These are phyloP conservation scores for Serendipita sp. DNA, from an alignment of 768 basidiomycete genomes.

Conservation along the genomic window DNA sequence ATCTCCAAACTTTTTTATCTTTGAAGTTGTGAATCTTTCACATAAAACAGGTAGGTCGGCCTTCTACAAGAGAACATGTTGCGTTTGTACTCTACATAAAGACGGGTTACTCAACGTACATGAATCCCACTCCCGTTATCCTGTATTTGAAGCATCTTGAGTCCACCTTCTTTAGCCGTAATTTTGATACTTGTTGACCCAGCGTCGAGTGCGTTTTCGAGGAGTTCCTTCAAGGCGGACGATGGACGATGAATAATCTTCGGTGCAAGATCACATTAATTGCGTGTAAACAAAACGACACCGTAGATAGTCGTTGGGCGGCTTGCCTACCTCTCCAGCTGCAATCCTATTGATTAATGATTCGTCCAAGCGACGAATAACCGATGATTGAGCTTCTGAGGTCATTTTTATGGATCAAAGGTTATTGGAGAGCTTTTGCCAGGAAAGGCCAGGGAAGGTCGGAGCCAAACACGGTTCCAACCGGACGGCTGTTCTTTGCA, in stretches of 20 bases:
- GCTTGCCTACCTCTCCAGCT: slow-evolving; percentile 30
- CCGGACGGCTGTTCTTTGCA: no score
- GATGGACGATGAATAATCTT: slow-evolving; percentile 81
- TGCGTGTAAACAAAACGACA: neutral
- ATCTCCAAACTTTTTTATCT: slow-evolving; percentile 74
- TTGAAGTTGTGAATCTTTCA: slow-evolving; percentile 90
- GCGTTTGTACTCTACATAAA: no score
- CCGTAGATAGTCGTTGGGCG: neutral
- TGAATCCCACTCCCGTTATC: slow-evolving; percentile 94
- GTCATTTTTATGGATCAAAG: neutral
- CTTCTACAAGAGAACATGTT: slow-evolving; percentile 34
- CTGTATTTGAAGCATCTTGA: slow-evolving; percentile 88
- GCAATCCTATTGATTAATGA: slow-evolving; percentile 85
- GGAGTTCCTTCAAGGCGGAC: slow-evolving; percentile 87
- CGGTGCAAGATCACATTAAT: neutral
- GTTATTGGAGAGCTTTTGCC: no score
- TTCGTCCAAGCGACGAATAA: slow-evolving; percentile 61
- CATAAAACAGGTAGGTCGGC: slow-evolving; percentile 78
- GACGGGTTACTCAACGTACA: slow-evolving; percentile 26
- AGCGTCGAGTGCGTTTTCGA: slow-evolving; percentile 94
- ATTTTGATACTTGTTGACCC: slow-evolving; percentile 73
- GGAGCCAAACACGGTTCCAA: no score
- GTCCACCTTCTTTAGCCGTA: slow-evolving; percentile 84
- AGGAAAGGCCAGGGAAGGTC: no score
- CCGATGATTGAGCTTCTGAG: slow-evolving; percentile 13